Base-by-base conservation (phyloP, 805 yeast genomes). In the Millerozyma miso region DNA sequence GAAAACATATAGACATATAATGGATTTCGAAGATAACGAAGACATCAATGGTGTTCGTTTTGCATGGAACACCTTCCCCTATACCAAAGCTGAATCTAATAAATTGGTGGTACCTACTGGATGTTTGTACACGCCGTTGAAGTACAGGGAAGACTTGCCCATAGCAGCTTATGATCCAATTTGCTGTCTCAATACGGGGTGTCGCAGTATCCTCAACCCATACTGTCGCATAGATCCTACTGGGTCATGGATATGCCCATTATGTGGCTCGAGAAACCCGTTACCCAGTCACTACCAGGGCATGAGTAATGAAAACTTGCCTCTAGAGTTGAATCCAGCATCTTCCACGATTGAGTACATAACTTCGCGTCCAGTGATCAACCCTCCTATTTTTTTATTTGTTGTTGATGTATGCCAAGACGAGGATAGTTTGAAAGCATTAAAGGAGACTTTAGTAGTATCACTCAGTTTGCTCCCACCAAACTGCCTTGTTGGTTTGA, bases 61-160 rank as follows among this genome's bases (percentile, higher is more conserved):
- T 39, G 64, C 74, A 12, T 65, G 85, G 83, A 69, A 73, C 69
- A 84, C 87, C 34, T 83, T 91, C 56, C 99, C 99, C 20, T 81
- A 86, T 34, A 83, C 96, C 32, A 81, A 89, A 53, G 79, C 81
- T 34, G 98, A 93, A 63, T 93, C 96, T 15, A 83, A 83, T 55
- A 85, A 93, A 53, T 85, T 89, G 57, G 95, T 91, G 15, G 90
- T 93, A 26, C 99, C 99, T 10, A 83, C 93, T 31, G 96, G 97
- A 34, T 84, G 96, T 43, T 69, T 93, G 48, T 93, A 89, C 72
- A 90, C 97, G n/a, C 99, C 99, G 6, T 76, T 93, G 54, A 81
- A 88, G 56, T 80, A 79, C 44, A 79, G 86, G 51, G 85, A 83
- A 46, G 89, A 83, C 49, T 71, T 88, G 48, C 83, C 88, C 14